Conservation (phyloP, 73 alveolate species). For the Paramecium biaurelia region DNA sequence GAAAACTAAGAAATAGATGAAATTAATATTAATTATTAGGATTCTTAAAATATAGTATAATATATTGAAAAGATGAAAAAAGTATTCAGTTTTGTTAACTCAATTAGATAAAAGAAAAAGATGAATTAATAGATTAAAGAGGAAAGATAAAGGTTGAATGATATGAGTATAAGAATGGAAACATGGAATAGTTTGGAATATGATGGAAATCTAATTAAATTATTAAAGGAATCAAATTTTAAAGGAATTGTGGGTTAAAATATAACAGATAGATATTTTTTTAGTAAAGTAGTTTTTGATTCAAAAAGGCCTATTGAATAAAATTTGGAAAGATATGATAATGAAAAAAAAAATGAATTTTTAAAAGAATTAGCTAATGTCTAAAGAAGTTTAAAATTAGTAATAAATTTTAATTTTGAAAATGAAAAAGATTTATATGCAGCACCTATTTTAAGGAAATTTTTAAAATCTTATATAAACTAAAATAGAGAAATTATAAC, state of each 20-base stretch:
- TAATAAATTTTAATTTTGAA: not conserved
- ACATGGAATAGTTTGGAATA: not conserved
- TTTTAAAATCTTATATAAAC: not conserved
- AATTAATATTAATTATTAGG: not conserved
- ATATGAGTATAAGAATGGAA: not conserved
- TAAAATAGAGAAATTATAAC: not conserved
- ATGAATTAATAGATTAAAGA: not conserved
- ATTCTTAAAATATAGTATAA: not conserved
- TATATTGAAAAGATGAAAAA: not conserved
- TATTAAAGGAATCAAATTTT: not conserved
- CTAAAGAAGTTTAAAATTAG: not conserved
- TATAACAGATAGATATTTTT: not conserved
- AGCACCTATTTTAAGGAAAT: not conserved
- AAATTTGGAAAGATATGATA: not conserved
- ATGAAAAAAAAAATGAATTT: not conserved
- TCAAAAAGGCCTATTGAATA: not conserved
- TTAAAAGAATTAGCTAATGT: not conserved
- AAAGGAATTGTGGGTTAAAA: not conserved
- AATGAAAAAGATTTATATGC: not conserved
- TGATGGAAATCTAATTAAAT: not conserved
- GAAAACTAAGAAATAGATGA: not conserved
- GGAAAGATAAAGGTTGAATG: constrained; percentile 1
- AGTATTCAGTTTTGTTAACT: not conserved
- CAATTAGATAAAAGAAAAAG: not conserved
- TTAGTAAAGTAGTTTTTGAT: not conserved